Base-by-base conservation (phyloP, 257 asterid species). In the Fraxinus pennsylvanica region DNA sequence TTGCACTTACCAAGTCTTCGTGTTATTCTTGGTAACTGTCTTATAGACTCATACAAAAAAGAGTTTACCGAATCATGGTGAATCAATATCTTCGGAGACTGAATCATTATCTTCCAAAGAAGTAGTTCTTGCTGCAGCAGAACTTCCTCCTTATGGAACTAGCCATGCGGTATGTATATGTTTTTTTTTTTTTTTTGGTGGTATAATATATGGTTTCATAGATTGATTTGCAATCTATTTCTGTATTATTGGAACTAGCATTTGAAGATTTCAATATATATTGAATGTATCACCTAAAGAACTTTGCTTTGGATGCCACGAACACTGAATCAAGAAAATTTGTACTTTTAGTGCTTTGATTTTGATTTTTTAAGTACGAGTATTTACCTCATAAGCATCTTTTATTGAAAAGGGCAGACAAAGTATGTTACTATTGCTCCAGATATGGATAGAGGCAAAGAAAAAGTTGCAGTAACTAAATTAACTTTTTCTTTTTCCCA, bases 31-130 rank as follows among this genome's bases (percentile, higher is more conserved):
- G 36, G 74, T 83, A 74, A 71, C 57, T 79, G 33, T 76, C 50
- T 79, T 84, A 88, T 88, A 96, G 99, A 96, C 97, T 65, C 91
- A 95, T 89, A 87, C 86, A 80, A 93, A 90, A 91, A 92, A 92
- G 80, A 74, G 87, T 77, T 88, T 82, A 85, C 83, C 74, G 78
- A 82, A 73, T 41, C 81, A 30, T 47, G 66, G 76, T 65, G 86
- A 59, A 79, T 73, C 82, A 65, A 72, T 78, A 59, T 35, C 91
- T 10, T 73, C 90, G 29, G 69, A 63, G 19, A 27, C 81, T 59
- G 86, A 65, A 80, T 73, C 82, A 59, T 72, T 76, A 59, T 39
- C 91, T 13, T 74, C 91, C 36, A 87, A 84, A 76, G 92, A 90
- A 78, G 76, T 75, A 70, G 38, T 83, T 78, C 85, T 85, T 79